Conservation (phyloP, 805 yeast genomes). For the Maudiozyma saulgeensis region DNA sequence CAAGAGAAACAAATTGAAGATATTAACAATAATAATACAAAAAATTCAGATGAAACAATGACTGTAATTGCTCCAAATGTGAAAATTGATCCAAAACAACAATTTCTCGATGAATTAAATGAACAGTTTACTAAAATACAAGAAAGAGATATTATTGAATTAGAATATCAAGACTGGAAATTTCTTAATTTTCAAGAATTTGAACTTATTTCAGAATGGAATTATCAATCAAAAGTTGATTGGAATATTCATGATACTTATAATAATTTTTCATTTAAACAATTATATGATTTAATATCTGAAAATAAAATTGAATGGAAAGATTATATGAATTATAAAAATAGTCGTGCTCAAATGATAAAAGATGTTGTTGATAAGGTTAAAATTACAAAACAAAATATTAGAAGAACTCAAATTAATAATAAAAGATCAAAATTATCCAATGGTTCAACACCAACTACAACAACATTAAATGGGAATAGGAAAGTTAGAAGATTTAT, state of each 20-base stretch:
- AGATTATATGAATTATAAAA: conserved; percentile 7
- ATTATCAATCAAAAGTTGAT: conserved; percentile 19
- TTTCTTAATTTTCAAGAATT: conserved; percentile 29
- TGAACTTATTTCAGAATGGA: conserved; percentile 30
- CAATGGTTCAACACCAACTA: background rate
- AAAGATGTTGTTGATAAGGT: background rate
- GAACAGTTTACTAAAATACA: conserved; percentile 13
- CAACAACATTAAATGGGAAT: background rate
- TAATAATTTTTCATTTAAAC: background rate
- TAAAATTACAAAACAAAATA: background rate
- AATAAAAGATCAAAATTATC: too few relatives aligned
- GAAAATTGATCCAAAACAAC: background rate
- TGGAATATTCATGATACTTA: conserved; percentile 7
- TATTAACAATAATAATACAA: background rate
- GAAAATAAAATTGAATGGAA: conserved; percentile 19
- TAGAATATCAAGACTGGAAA: conserved; percentile 28
- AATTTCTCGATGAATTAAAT: conserved; percentile 13
- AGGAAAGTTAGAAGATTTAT: background rate
- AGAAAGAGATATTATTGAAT: conserved; percentile 19
- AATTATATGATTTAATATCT: conserved; percentile 15
- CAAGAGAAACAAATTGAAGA: background rate
- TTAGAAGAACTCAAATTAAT: too few relatives aligned
- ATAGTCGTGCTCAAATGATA: background rate
- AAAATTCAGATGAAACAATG: background rate
- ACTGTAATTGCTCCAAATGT: background rate